These are phyloP conservation scores for Dactylis glomerata DNA, from an alignment of 176 grass and related monocot species.

Conservation along the genomic window DNA sequence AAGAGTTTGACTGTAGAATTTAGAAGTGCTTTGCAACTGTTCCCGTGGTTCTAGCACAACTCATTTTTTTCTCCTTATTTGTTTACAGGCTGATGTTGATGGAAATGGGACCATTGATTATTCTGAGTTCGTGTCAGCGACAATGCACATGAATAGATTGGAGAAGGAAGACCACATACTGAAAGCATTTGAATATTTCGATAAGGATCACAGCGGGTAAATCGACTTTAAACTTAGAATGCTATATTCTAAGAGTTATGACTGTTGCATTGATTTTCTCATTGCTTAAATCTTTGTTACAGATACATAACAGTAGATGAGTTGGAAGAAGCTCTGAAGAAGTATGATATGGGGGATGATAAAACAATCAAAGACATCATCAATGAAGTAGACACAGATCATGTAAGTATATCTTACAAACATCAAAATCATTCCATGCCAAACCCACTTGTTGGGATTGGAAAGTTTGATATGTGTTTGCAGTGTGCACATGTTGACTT, in stretches of 20 bases:
- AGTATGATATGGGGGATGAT: slow-evolving; percentile 98
- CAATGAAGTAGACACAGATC: slow-evolving; percentile 86
- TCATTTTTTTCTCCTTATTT: slow-evolving; percentile 2
- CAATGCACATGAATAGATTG: slow-evolving; percentile 99
- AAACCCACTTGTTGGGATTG: background rate
- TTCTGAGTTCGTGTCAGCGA: slow-evolving; percentile 88
- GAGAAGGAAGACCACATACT: slow-evolving; percentile 96
- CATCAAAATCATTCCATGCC: background rate
- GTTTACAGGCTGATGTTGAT: slow-evolving; percentile 92
- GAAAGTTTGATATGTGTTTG: background rate
- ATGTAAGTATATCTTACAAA: slow-evolving; percentile 50
- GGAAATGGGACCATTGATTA: slow-evolving; percentile 99
- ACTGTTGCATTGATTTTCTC: slow-evolving; percentile 27
- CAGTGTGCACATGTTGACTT: background rate
- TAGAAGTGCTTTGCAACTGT: slow-evolving; percentile 13
- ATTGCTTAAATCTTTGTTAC: slow-evolving; percentile 35
- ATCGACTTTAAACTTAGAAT: slow-evolving; percentile 6
- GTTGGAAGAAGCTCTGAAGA: slow-evolving; percentile 91
- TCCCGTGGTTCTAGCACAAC: background rate
- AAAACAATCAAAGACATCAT: slow-evolving; percentile 99
- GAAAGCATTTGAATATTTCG: slow-evolving; percentile 98
- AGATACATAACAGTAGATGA: slow-evolving; percentile 98
- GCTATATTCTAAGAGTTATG: background rate
- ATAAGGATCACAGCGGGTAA: slow-evolving; percentile 97
- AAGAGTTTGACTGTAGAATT: background rate